Evolutionary conservation across 148 eudicot species (phyloP), one percentile per base, ranked within the genome.

Genomic region (Cornus controversa): DNA sequence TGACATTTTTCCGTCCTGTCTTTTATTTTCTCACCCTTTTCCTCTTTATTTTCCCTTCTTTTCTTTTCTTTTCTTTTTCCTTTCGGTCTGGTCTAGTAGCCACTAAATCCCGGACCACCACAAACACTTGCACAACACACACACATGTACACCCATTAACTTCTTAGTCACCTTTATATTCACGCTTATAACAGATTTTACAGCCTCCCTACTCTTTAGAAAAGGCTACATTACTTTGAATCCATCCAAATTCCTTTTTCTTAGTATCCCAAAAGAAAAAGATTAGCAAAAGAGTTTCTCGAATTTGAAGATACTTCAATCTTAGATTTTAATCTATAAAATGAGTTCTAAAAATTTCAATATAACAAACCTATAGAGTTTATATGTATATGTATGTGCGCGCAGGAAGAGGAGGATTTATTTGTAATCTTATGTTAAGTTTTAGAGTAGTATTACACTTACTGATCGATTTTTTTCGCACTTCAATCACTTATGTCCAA

Each of bases 31-130:
- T 24, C 67, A 31, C 60, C 76, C 70, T 67, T 45, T 80, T 37
- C 36, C 78, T 75, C 10, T 50, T 34, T 60, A 29, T 71, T 27
- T 69, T 70, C 31, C 45, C 68, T 45, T 71, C 66, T 66, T 65
- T 53, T 70, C 29, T 50, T 69, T 81, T 45, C 71, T 26, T 42
- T 66, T 26, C 71, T 70, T 37, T 50, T 58, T 77, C 79, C 68
- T 82, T 82, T 79, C 29, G 69, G 69, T 42, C 58, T 75, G 45
- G 45, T 40, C 45, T 40, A 40, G 45, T 40, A 40, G 45, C 82
- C 79, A 82, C 84, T 29, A 68, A 53, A 42, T 72, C 72, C 81
- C 81, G 90, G 90, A 87, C 90, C 90, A 87, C 90, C 82, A 84
- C 70, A 69, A n/a, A 29, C 37, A 36, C 37, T 36, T 36, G 37